Evolutionary conservation across 805 yeast genomes (phyloP).

Genomic region (Metschnikowia borealis): DNA sequence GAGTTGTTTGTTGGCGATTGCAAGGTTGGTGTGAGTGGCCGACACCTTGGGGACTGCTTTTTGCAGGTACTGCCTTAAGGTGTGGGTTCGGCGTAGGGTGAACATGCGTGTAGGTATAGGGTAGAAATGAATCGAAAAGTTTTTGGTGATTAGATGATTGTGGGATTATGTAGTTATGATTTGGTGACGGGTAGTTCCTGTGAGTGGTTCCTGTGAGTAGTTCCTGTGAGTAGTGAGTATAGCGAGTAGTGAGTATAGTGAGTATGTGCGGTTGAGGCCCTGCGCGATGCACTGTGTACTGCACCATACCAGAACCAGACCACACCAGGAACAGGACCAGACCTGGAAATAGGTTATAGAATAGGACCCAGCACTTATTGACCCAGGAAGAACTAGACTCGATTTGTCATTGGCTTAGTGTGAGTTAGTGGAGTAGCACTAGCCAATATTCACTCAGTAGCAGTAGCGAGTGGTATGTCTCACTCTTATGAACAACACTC

Average conservation of each 20-base stretch:
- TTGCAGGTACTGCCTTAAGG: background rate
- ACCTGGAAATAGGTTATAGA: no score
- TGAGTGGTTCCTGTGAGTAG: background rate
- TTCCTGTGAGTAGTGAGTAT: background rate
- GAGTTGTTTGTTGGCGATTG: slow-evolving; percentile 63
- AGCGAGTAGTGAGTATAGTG: background rate
- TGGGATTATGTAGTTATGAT: no score
- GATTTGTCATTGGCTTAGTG: no score
- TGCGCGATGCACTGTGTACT: slow-evolving; percentile 1
- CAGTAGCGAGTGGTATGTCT: no score
- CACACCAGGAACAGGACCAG: no score
- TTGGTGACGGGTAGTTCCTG: background rate
- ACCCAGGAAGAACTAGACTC: no score
- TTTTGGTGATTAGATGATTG: no score
- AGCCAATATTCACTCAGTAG: no score
- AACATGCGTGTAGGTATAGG: background rate
- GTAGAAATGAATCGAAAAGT: no score
- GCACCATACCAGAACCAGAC: background rate
- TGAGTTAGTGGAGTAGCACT: no score
- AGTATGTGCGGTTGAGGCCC: background rate
- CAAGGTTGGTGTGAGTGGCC: slow-evolving; percentile 35
- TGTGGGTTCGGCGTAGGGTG: background rate
- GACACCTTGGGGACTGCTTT: slow-evolving; percentile 14
- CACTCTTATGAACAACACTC: no score
- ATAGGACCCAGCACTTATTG: no score